Evolutionary conservation across 148 eudicot species (phyloP).

Genomic region (Gaultheria prostrata): DNA sequence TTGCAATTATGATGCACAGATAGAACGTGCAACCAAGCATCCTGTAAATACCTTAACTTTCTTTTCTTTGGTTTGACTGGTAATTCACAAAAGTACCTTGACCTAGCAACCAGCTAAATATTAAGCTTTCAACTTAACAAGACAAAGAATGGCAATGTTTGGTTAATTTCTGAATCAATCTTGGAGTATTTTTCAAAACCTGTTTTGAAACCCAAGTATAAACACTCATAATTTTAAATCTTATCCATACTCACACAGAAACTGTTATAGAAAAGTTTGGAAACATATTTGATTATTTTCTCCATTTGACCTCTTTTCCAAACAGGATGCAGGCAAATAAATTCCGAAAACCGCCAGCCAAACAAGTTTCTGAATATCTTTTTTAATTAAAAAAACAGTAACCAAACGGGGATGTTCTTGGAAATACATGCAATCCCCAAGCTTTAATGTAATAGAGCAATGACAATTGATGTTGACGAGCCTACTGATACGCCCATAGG

Average conservation of each 20-base stretch:
- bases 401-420: background rate
- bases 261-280: background rate
- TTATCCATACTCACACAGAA: background rate
- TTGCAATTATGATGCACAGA: background rate
- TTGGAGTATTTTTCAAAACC: background rate
- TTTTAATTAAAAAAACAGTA: background rate
- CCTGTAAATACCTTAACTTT: background rate
- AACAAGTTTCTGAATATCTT: background rate
- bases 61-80: background rate
- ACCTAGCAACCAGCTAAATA: background rate
- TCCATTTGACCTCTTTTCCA: background rate
- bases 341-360: background rate
- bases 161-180: background rate
- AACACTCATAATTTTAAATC: background rate
- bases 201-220: background rate
- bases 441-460: background rate
- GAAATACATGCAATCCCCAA: background rate
- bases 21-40: background rate
- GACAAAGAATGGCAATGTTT: background rate
- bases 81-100: background rate
- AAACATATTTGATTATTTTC: background rate
- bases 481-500: background rate
- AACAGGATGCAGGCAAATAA: background rate
- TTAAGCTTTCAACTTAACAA: background rate
- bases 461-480: background rate